phyloP scores from a whole-genome alignment of 2,329 filamentous ascomycete species.

The Colletotrichum graminicola region DNA sequence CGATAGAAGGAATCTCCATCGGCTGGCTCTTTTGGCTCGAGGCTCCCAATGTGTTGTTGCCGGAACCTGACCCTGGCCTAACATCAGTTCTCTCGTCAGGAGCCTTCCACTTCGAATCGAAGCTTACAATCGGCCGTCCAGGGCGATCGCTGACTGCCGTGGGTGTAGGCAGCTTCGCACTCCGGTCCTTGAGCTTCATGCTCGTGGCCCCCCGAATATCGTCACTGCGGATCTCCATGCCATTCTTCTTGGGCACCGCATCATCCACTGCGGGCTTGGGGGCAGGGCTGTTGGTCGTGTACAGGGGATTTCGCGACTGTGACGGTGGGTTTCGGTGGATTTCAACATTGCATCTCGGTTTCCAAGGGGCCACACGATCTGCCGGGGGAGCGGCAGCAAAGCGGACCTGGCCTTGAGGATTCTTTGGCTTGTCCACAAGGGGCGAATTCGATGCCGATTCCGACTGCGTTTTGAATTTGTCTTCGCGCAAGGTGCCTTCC shows the following conservation, averaged over 20 bases:
- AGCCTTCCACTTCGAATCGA: slow-evolving; percentile 85
- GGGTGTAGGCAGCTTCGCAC: slow-evolving; percentile 86
- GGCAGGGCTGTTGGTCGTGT: slow-evolving; percentile 74
- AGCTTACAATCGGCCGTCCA: slow-evolving; percentile 96
- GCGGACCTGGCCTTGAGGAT: slow-evolving; percentile 69
- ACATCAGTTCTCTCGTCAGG: slow-evolving; percentile 78
- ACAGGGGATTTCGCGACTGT: slow-evolving; percentile 84
- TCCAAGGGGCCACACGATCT: slow-evolving; percentile 53
- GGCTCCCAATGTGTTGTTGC: slow-evolving; percentile 15
- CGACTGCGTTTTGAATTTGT: slow-evolving; percentile 43
- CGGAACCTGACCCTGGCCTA: slow-evolving; percentile 55
- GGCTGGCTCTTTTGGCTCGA: slow-evolving; percentile 59
- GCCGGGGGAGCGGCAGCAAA: slow-evolving; percentile 61
- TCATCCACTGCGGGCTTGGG: slow-evolving; percentile 51
- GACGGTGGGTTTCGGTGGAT: slow-evolving; percentile 87
- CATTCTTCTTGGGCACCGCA: slow-evolving; percentile 75
- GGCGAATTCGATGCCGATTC: slow-evolving; percentile 12
- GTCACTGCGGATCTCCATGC: slow-evolving; percentile 84
- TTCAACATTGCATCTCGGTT: slow-evolving; percentile 63
- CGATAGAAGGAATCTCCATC: slow-evolving; percentile 66
- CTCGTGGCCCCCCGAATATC: slow-evolving; percentile 93
- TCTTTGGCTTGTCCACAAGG: slow-evolving; percentile 65
- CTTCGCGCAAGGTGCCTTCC: slow-evolving; percentile 57
- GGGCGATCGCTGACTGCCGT: slow-evolving; percentile 91
- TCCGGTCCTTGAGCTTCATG: slow-evolving; percentile 88